Evolutionary conservation across 495 filamentous ascomycete species (phyloP).

Genomic region (Daldinia concentrica): DNA sequence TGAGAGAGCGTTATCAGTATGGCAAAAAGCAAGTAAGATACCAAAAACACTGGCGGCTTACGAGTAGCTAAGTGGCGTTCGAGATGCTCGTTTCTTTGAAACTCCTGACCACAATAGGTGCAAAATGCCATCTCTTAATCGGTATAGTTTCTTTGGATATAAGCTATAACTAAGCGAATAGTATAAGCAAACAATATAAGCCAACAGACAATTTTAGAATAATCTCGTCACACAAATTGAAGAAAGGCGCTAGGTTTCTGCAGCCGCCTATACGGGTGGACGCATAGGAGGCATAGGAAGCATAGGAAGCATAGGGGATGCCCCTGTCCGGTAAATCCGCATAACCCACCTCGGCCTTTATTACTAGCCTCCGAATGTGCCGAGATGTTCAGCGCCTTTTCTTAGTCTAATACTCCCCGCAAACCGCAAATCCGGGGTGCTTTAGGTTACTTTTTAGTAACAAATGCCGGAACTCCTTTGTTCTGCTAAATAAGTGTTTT

Average conservation of each 20-base stretch:
- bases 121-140: slow-evolving; percentile 20
- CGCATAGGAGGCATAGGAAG: neutral
- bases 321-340: slow-evolving; percentile 2
- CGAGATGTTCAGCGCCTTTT: neutral
- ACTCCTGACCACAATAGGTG: slow-evolving; percentile 19
- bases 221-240: neutral
- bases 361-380: neutral
- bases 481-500: neutral
- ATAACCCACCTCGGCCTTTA: slow-evolving; percentile 3
- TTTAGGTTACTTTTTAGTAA: neutral
- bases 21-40: neutral
- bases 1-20: neutral
- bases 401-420: neutral
- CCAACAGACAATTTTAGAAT: neutral
- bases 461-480: neutral
- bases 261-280: neutral
- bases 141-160: neutral
- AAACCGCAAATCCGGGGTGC: neutral
- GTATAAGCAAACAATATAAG: neutral
- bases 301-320: neutral
- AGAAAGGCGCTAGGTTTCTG: neutral
- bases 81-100: slow-evolving; percentile 24
- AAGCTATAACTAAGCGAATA: slow-evolving; percentile 7
- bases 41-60: neutral
- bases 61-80: slow-evolving; percentile 27